These are phyloP conservation scores for Globisporangium barbulae DNA, from an alignment of 352 stramenopile genomes.

Conservation along the genomic window DNA sequence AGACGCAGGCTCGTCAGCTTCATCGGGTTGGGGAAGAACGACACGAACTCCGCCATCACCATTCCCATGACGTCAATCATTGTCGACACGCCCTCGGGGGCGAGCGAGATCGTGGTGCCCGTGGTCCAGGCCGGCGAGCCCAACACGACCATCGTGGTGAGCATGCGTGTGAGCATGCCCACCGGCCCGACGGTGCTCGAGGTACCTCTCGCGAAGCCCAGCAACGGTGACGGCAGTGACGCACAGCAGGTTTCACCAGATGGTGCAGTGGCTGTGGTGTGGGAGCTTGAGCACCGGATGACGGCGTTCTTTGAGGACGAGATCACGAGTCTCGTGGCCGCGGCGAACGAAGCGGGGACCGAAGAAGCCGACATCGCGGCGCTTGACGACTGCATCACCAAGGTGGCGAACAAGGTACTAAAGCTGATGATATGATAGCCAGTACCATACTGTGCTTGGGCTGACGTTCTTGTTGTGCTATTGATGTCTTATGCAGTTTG, in stretches of 20 bases:
- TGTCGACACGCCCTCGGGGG: constrained; percentile 8
- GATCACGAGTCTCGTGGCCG: constrained; percentile 22
- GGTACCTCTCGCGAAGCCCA: neutral
- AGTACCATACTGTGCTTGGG: constrained; percentile 6
- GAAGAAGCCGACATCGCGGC: constrained; percentile 20
- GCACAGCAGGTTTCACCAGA: neutral
- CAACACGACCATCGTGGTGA: constrained; percentile 11
- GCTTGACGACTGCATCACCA: constrained; percentile 42
- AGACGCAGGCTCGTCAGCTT: neutral
- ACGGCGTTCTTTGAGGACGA: constrained; percentile 26
- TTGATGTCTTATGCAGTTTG: constrained; percentile 31
- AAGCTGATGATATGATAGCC: neutral
- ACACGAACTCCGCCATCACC: neutral
- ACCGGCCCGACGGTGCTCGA: constrained; percentile 9
- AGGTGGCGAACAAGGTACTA: constrained; percentile 45
- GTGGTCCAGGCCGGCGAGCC: constrained; percentile 3
- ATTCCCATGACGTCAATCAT: neutral
- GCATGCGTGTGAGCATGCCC: constrained; percentile 15
- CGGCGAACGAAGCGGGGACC: constrained; percentile 19
- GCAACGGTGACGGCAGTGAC: neutral
- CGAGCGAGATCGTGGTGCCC: neutral
- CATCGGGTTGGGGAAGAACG: neutral
- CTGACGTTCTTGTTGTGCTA: constrained; percentile 1
- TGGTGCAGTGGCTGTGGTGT: neutral
- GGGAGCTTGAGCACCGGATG: constrained; percentile 35